phyloP scores from a whole-genome alignment of 1,139 yeast species.

The Diutina siamensis region DNA sequence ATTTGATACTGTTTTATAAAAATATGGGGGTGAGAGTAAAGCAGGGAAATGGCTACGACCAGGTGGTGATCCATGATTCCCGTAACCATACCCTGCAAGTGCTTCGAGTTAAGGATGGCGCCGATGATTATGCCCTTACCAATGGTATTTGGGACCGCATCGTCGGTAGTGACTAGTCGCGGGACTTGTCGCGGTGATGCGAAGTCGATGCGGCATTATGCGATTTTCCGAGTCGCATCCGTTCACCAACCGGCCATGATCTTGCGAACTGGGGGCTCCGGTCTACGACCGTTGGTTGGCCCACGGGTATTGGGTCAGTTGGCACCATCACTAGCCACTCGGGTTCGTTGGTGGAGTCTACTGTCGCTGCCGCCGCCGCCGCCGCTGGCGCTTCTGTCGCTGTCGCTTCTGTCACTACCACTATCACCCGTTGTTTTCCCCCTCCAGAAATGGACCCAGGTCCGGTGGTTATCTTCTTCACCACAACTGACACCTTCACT shows the following conservation, averaged over 20 bases:
- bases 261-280: background rate
- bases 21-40: constrained; percentile 1
- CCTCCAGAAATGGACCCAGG: no score
- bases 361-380: no score
- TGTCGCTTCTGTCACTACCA: no score
- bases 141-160: constrained; percentile 1
- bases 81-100: background rate
- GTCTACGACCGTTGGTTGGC: background rate
- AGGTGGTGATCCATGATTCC: background rate
- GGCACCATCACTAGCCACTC: no score
- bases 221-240: no score
- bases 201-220: no score
- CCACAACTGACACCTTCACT: background rate
- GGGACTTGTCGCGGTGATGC: no score
- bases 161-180: background rate
- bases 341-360: no score
- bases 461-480: background rate
- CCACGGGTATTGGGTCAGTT: background rate
- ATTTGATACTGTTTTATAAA: background rate
- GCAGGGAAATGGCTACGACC: background rate
- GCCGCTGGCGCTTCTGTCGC: no score
- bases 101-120: background rate
- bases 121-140: background rate
- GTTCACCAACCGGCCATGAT: background rate
- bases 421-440: no score